Conservation (phyloP, 495 filamentous ascomycete genomes). For the Podospora appendiculata region DNA sequence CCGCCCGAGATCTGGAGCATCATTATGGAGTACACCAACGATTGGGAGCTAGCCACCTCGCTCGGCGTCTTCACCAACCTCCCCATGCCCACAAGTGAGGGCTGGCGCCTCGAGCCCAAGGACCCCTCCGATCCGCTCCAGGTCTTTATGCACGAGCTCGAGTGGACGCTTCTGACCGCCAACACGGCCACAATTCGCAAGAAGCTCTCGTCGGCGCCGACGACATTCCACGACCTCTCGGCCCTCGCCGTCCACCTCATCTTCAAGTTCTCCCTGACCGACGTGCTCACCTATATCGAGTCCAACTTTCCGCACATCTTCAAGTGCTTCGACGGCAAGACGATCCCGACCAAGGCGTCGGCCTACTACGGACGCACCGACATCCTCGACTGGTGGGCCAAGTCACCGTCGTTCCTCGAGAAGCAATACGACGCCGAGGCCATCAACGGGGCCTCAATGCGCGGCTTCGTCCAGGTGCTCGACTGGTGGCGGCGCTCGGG, state of each 20-base stretch:
- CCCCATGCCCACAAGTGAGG: constrained; percentile 52
- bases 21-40: constrained; percentile 71
- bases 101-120: constrained; percentile 47
- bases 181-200: constrained; percentile 58
- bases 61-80: constrained; percentile 73
- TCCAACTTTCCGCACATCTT: constrained; percentile 70
- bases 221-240: constrained; percentile 65
- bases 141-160: constrained; percentile 53
- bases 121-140: constrained; percentile 40
- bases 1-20: constrained; percentile 85
- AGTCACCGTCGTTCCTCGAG: constrained; percentile 62
- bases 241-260: constrained; percentile 78
- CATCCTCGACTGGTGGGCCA: constrained; percentile 77
- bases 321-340: constrained; percentile 71
- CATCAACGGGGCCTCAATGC: constrained; percentile 75
- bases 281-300: constrained; percentile 75
- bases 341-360: constrained; percentile 77
- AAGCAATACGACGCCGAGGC: constrained; percentile 72
- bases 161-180: constrained; percentile 72
- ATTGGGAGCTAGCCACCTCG: constrained; percentile 82
- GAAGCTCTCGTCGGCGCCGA: constrained; percentile 55
- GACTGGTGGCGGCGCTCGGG: constrained; percentile 87
- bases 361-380: constrained; percentile 78
- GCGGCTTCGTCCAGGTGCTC: constrained; percentile 74
- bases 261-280: constrained; percentile 77